phyloP scores from a whole-genome alignment of 2,329 filamentous ascomycete genomes.

The Aspergillus pseudoglaucus region DNA sequence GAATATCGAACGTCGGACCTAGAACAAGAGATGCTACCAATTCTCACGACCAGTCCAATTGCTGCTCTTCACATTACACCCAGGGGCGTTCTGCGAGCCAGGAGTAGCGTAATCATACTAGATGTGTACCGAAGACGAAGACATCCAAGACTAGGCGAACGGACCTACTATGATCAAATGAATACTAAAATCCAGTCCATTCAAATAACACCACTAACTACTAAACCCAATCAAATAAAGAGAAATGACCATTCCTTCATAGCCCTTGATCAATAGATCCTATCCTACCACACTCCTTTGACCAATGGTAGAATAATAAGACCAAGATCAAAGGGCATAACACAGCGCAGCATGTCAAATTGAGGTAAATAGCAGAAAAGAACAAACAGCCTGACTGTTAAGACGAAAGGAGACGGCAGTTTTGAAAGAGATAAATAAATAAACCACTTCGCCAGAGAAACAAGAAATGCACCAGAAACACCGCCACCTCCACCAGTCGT shows the following conservation, averaged over 20 bases:
- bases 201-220: neutral
- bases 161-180: too few relatives aligned
- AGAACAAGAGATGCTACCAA: too few relatives aligned
- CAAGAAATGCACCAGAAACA: conserved; percentile 33
- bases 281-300: neutral
- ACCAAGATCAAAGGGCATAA: neutral
- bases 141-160: too few relatives aligned
- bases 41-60: too few relatives aligned
- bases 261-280: neutral
- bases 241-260: neutral
- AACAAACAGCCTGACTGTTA: neutral
- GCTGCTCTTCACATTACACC: too few relatives aligned
- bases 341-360: neutral
- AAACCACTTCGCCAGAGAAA: conserved; percentile 29
- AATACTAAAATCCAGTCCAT: neutral
- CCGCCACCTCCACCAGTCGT: conserved; percentile 30
- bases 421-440: conserved; percentile 13
- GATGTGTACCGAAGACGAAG: too few relatives aligned
- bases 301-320: neutral
- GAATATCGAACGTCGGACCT: too few relatives aligned
- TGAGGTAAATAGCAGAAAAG: neutral
- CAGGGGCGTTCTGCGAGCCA: too few relatives aligned
- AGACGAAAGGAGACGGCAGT: neutral
- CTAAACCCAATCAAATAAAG: neutral
- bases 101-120: too few relatives aligned